Conservation (phyloP, 2,329 filamentous ascomycete genomes). For the Colletotrichum tropicale region DNA sequence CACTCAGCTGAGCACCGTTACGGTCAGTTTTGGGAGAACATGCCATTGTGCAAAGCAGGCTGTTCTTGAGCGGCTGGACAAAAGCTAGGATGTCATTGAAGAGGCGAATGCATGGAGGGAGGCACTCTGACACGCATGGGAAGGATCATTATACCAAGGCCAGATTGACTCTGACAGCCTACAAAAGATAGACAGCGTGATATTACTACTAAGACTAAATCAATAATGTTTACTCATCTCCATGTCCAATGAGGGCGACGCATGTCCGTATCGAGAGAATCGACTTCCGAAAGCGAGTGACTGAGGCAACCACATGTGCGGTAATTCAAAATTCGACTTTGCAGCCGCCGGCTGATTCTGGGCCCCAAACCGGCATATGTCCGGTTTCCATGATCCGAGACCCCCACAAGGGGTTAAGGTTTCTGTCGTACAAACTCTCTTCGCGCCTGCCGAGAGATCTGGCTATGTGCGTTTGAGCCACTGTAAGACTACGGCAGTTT, state of each 20-base stretch:
- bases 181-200: not conserved
- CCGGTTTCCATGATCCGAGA: not conserved
- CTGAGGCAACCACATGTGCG: not conserved
- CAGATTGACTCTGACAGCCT: not conserved
- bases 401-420: not conserved
- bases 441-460: not conserved
- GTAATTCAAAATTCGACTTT: not conserved
- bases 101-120: not conserved
- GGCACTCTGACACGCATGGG: not conserved
- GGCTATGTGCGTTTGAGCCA: not conserved
- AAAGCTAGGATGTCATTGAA: accelerated
- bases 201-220: not conserved
- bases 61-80: not conserved
- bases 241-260: not conserved
- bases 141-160: not conserved
- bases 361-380: not conserved
- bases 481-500: not conserved
- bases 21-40: too few species aligned
- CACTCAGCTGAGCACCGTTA: not conserved
- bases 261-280: too few species aligned
- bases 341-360: not conserved
- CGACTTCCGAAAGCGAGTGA: not conserved
- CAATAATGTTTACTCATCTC: not conserved
- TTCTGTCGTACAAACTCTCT: not conserved
- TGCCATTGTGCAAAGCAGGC: too few species aligned